Conservation (phyloP, 208 protist species). For the Tritrichomonas foetus region DNA sequence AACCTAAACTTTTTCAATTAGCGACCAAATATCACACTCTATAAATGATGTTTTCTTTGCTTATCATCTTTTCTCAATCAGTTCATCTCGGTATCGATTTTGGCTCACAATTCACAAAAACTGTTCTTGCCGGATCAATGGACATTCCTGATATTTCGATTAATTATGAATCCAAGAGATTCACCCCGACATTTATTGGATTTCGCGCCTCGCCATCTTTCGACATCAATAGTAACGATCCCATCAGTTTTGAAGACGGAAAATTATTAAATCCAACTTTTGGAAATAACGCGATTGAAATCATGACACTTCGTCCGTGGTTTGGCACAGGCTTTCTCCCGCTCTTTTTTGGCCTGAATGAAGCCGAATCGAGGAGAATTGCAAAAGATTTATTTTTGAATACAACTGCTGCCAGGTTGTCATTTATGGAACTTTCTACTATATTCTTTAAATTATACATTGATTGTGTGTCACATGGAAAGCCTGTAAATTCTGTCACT, state of each 20-base stretch:
- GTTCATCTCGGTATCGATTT: no score
- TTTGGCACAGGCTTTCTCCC: background rate
- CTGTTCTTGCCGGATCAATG: no score
- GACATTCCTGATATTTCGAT: background rate
- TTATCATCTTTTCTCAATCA: no score
- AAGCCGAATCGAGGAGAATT: background rate
- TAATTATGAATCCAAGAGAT: constrained; percentile 33
- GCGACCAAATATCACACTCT: no score
- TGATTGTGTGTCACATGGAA: background rate
- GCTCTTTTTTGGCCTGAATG: background rate
- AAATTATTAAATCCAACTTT: background rate
- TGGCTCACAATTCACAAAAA: no score
- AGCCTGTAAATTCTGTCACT: background rate
- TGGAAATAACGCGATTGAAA: background rate
- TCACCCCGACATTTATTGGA: background rate
- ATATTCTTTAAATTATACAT: background rate
- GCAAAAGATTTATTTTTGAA: background rate
- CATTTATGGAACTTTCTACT: background rate
- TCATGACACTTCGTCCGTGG: background rate
- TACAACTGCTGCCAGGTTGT: background rate
- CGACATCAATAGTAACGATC: no score
- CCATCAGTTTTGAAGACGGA: background rate
- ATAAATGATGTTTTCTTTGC: no score
- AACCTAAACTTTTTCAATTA: no score
- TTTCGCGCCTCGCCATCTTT: background rate